Conservation (phyloP, 768 basidiomycete species). For the Leucosporidium scottii region DNA sequence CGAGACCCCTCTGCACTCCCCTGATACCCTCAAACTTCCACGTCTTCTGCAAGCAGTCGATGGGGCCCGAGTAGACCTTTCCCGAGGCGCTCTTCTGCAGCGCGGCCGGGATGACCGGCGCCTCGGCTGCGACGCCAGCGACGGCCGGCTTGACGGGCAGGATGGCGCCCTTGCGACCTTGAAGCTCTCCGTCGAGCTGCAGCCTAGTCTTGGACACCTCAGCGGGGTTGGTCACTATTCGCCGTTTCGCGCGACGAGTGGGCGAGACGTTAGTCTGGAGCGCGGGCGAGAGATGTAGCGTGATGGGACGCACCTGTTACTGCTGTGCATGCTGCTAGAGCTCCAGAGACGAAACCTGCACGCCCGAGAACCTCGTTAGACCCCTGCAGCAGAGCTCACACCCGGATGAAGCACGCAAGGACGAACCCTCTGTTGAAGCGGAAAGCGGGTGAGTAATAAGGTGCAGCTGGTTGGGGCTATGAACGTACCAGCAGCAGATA, state of each 20-base stretch:
- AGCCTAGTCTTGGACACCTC: slow-evolving; percentile 79
- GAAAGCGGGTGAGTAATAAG: background rate
- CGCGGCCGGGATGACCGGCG: background rate
- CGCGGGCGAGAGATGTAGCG: slow-evolving; percentile 48
- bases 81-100: slow-evolving; percentile 18
- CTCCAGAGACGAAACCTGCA: slow-evolving; percentile 74
- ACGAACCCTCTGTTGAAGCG: background rate
- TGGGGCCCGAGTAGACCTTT: slow-evolving; percentile 80
- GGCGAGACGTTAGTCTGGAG: slow-evolving; percentile 58
- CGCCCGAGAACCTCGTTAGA: slow-evolving; percentile 46
- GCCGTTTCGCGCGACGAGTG: background rate
- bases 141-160: background rate
- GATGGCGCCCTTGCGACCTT: slow-evolving; percentile 47
- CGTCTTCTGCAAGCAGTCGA: slow-evolving; percentile 60
- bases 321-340: slow-evolving; percentile 82
- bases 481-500: too few species aligned
- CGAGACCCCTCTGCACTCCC: slow-evolving; percentile 81
- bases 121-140: slow-evolving; percentile 43
- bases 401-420: background rate
- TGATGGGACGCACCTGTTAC: slow-evolving; percentile 44
- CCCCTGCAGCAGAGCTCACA: background rate
- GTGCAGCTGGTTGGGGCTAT: background rate
- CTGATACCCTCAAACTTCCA: slow-evolving; percentile 36
- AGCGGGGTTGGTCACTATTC: background rate
- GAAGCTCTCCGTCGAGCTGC: slow-evolving; percentile 91